Evolutionary conservation across 768 basidiomycete genomes (phyloP).

Genomic region (Leccinum rimulosum): DNA sequence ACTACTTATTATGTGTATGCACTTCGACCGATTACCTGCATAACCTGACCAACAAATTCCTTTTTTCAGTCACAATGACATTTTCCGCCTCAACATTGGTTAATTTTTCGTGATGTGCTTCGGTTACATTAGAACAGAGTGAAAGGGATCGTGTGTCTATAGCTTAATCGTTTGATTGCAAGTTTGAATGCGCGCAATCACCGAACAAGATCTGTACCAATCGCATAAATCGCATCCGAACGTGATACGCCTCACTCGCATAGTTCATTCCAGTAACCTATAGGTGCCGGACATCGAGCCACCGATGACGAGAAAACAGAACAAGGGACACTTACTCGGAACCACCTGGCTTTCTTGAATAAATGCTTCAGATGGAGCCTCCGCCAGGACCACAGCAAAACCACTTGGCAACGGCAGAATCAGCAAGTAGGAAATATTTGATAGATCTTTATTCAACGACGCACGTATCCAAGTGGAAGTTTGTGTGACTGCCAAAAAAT

Average conservation of each 20-base stretch:
- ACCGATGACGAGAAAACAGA: neutral
- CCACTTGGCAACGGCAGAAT: slow-evolving; percentile 9
- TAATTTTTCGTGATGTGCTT: slow-evolving; percentile 9
- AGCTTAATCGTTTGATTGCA: neutral
- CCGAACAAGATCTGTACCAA: neutral
- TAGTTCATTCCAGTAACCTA: slow-evolving; percentile 15
- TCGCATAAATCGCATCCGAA: neutral
- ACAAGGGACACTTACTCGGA: slow-evolving; percentile 13
- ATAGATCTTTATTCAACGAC: slow-evolving; percentile 5
- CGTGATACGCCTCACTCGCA: slow-evolving; percentile 8
- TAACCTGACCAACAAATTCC: slow-evolving; percentile 3
- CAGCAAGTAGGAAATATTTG: neutral
- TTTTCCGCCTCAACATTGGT: slow-evolving; percentile 88
- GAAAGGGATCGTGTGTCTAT: slow-evolving; percentile 13
- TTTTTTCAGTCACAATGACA: slow-evolving; percentile 68
- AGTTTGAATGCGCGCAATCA: neutral
- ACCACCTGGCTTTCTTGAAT: slow-evolving; percentile 11
- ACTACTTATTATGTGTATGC: slow-evolving; percentile 82
- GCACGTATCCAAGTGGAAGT: slow-evolving; percentile 22
- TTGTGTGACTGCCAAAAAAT: slow-evolving; percentile 15
- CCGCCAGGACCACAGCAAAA: slow-evolving; percentile 22
- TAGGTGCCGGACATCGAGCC: neutral
- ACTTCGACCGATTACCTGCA: neutral
- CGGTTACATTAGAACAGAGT: slow-evolving; percentile 8
- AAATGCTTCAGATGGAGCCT: slow-evolving; percentile 13